Evolutionary conservation across 1,284 basidiomycete genomes (phyloP), one percentile per base, ranked within the genome.

Genomic region (Tilletia setariae): DNA sequence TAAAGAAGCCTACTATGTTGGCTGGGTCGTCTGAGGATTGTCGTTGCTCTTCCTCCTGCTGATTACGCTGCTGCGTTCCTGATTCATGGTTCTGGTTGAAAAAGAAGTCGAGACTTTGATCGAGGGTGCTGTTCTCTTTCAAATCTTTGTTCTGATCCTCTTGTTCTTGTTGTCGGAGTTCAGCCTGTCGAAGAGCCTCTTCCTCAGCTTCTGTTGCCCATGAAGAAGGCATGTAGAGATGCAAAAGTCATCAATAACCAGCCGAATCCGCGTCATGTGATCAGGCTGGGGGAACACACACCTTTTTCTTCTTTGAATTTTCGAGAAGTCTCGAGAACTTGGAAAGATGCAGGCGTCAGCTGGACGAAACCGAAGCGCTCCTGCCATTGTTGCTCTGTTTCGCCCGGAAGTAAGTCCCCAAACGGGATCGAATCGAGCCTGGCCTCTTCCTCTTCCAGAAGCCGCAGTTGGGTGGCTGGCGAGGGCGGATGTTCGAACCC

Each of bases 301-400:
- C 43, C 40, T 25, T 59, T 62, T 44, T 63, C 66, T 43, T 67
- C 65, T 28, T 40, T 69, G 64, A 67, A 67, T 51, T 63, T 40
- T n/a, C 64, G 65, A 16, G 53, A 42, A 7, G 21, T 13, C 15
- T 69, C 68, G 21, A 69, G 67, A 21, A 67, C 25, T 42, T 63
- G 23, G 32, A 70, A 63, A 15, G 32, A 56, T 13, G 23, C 66
- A 6, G 68, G 68, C 28, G 68, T 70, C 4, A 70, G 46, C n/a
- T 23, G 51, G 19, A 4, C 25, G 61, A 70, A 70, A 1, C 65
- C 65, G 44, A 63, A 47, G 4, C 68, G 64, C 13, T 15, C 35
- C 47, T 70, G 68, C 68, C 68, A 70, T 15, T 63, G 53, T 43
- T 63, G 66, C 15, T 67, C 68, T 16, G 66, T 47, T 25, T 70